Percentiles rank a stretch among this genome's conserved stretches.
These are phyloP conservation scores for Coemansia reversa DNA, from an alignment of 192 early-diverging fungal genomes.

Conservation along the genomic window DNA sequence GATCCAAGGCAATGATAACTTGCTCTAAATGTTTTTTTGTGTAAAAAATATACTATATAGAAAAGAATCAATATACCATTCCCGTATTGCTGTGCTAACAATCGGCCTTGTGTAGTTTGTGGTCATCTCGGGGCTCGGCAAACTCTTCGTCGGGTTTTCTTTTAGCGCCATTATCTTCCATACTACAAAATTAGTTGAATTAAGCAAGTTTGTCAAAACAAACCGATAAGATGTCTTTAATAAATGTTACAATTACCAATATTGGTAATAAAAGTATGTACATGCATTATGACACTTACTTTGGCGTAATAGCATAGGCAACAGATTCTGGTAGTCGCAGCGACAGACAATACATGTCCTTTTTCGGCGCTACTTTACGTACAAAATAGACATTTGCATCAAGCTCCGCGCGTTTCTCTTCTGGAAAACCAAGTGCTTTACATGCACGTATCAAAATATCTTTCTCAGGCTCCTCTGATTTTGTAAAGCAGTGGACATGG, in stretches of 20 bases:
- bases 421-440: slow-evolving; percentile 54
- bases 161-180: background rate
- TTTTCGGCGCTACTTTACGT: slow-evolving; percentile 94
- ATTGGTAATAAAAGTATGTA: slow-evolving; percentile 3
- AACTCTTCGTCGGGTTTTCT: background rate
- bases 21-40: too few relatives aligned
- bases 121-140: background rate
- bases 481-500: slow-evolving; percentile 95
- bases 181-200: background rate
- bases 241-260: background rate
- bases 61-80: background rate
- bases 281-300: slow-evolving; percentile 11
- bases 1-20: too few relatives aligned
- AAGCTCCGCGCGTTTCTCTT: slow-evolving; percentile 35
- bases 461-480: slow-evolving; percentile 67
- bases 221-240: background rate
- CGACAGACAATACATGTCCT: slow-evolving; percentile 97
- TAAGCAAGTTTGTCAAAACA: background rate
- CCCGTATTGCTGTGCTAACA: background rate
- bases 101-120: background rate
- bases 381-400: slow-evolving; percentile 72
- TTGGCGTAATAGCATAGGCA: slow-evolving; percentile 55
- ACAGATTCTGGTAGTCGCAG: slow-evolving; percentile 77
- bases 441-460: slow-evolving; percentile 52
- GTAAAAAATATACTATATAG: too few relatives aligned